These are phyloP conservation scores for Chromosphaera perkinsii DNA, from an alignment of 208 protist genomes.

Conservation along the genomic window DNA sequence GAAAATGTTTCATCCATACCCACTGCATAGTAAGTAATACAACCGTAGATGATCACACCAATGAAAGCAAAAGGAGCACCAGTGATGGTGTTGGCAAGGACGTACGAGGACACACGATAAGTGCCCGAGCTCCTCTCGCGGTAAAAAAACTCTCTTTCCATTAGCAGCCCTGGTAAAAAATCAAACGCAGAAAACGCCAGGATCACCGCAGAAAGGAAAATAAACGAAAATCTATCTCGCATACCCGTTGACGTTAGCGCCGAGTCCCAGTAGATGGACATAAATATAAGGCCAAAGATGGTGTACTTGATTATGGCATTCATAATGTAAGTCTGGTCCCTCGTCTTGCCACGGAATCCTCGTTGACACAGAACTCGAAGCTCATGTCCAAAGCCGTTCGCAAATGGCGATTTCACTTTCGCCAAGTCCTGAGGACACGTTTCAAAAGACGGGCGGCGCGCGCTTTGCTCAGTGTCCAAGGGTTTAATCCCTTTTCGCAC, in stretches of 20 bases:
- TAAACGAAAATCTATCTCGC: constrained; percentile 11
- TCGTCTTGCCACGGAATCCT: background rate
- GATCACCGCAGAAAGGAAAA: constrained; percentile 3
- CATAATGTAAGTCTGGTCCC: too few relatives aligned
- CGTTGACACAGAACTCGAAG: background rate
- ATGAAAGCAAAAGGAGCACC: constrained; percentile 35
- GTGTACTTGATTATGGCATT: too few relatives aligned
- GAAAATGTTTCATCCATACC: constrained; percentile 13
- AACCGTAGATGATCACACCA: constrained; percentile 27
- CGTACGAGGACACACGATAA: constrained; percentile 18
- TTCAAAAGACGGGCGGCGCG: background rate
- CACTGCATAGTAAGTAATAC: constrained; percentile 39
- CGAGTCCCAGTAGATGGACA: constrained; percentile 3
- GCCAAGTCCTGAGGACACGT: background rate
- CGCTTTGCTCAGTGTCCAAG: background rate
- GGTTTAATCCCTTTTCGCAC: background rate
- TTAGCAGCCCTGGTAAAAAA: background rate
- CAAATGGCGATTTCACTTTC: background rate
- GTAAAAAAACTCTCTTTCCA: constrained; percentile 6
- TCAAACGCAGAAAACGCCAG: constrained; percentile 8
- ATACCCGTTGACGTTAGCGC: background rate
- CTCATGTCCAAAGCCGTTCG: too few relatives aligned
- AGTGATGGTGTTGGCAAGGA: constrained; percentile 22
- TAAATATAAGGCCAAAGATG: constrained; percentile 11
- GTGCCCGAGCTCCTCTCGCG: constrained; percentile 11